These are phyloP conservation scores for Inonotus obliquus DNA, from an alignment of 1,284 basidiomycete species.

Conservation along the genomic window DNA sequence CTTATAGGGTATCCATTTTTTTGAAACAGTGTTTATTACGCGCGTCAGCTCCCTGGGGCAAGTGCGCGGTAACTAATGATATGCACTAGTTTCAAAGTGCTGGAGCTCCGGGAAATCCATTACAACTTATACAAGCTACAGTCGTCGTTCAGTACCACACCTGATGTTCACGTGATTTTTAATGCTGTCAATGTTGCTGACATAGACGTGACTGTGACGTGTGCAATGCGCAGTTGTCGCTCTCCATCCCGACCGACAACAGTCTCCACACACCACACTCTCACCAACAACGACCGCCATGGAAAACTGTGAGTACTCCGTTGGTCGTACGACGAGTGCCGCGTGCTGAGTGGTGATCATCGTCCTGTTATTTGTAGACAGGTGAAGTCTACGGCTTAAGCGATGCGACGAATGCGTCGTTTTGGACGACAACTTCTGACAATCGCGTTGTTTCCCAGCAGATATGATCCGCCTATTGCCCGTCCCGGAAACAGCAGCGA, in stretches of 20 bases:
- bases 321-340: background rate
- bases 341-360: background rate
- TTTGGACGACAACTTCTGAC: background rate
- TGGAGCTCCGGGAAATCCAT: no score
- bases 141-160: no score
- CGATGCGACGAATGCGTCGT: background rate
- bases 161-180: no score
- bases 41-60: no score
- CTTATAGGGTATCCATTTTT: no score
- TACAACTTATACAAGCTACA: no score
- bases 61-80: no score
- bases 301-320: slow-evolving; percentile 7
- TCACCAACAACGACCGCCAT: slow-evolving; percentile 3
- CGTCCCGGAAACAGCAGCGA: slow-evolving; percentile 7
- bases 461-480: slow-evolving; percentile 18
- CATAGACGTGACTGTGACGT: no score
- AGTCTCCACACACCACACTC: background rate
- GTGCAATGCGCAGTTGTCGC: background rate
- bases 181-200: no score
- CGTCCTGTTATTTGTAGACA: background rate
- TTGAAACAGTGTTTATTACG: no score
- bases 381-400: background rate
- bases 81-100: no score
- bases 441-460: background rate
- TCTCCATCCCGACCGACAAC: background rate